These are phyloP conservation scores for Stylosanthes scabra DNA, from an alignment of 331 rosid species.

Conservation along the genomic window DNA sequence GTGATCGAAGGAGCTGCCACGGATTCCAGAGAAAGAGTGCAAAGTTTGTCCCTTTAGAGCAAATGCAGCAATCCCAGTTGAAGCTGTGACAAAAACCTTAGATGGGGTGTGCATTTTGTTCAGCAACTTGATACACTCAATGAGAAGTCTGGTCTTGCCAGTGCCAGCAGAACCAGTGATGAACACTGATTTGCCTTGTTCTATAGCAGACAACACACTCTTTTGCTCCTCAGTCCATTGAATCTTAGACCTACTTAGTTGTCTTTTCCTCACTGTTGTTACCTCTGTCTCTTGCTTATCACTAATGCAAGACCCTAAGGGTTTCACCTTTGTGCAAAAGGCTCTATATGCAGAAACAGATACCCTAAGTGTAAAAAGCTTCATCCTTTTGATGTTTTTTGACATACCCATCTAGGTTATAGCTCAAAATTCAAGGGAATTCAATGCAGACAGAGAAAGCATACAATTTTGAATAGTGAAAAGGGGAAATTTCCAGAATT, in stretches of 20 bases:
- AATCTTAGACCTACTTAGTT: slow-evolving; percentile 1
- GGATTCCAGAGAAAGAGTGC: slow-evolving; percentile 54
- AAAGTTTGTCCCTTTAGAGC: slow-evolving; percentile 56
- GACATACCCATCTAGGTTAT: slow-evolving; percentile 28
- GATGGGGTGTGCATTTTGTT: slow-evolving; percentile 40
- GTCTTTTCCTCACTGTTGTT: slow-evolving; percentile 2
- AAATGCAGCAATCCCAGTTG: slow-evolving; percentile 60
- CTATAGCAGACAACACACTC: slow-evolving; percentile 43
- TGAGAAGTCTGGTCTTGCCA: slow-evolving; percentile 51
- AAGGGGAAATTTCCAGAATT: not conserved
- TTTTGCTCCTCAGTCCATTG: slow-evolving; percentile 59
- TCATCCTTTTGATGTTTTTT: slow-evolving; percentile 11
- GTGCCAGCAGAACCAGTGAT: slow-evolving; percentile 67
- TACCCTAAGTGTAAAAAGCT: slow-evolving; percentile 23
- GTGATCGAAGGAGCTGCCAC: not conserved
- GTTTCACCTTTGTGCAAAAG: slow-evolving; percentile 43
- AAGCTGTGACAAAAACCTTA: slow-evolving; percentile 52
- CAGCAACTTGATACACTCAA: slow-evolving; percentile 41
- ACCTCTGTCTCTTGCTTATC: slow-evolving; percentile 9
- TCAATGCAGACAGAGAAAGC: not conserved
- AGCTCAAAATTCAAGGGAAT: slow-evolving; percentile 7
- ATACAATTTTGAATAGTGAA: not conserved
- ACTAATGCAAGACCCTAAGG: not conserved
- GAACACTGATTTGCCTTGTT: slow-evolving; percentile 50
- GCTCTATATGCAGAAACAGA: slow-evolving; percentile 30